These are phyloP conservation scores for Hyaloscypha bicolor DNA, from an alignment of 495 filamentous ascomycete genomes.

Conservation along the genomic window DNA sequence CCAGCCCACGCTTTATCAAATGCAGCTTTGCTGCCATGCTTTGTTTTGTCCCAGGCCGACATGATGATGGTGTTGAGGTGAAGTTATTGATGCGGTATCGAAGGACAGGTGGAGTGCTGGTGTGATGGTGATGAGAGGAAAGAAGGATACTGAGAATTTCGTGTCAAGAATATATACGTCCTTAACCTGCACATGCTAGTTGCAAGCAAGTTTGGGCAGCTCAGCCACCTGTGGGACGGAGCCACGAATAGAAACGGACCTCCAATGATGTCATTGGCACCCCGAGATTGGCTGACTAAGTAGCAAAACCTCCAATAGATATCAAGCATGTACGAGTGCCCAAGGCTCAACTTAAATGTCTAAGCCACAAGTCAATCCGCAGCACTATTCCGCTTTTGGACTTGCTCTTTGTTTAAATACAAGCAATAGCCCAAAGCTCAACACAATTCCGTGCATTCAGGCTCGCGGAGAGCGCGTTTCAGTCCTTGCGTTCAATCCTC, in stretches of 20 bases:
- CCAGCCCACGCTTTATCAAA: slow-evolving; percentile 48
- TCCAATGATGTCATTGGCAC: neutral
- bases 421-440: no score
- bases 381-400: no score
- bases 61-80: neutral
- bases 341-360: no score
- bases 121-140: neutral
- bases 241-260: neutral
- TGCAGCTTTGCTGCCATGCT: slow-evolving; percentile 42
- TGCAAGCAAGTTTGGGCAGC: neutral
- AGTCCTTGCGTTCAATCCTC: no score
- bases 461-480: no score
- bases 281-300: neutral
- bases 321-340: no score
- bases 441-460: no score
- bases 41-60: slow-evolving; percentile 35
- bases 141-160: neutral
- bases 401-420: no score
- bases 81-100: no score
- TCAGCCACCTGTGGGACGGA: neutral
- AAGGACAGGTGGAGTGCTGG: neutral
- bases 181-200: neutral
- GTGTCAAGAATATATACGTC: neutral
- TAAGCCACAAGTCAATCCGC: no score
- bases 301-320: neutral